These are phyloP conservation scores for Cryptococcus deneoformans DNA, from an alignment of 1,284 basidiomycete species.

Conservation along the genomic window DNA sequence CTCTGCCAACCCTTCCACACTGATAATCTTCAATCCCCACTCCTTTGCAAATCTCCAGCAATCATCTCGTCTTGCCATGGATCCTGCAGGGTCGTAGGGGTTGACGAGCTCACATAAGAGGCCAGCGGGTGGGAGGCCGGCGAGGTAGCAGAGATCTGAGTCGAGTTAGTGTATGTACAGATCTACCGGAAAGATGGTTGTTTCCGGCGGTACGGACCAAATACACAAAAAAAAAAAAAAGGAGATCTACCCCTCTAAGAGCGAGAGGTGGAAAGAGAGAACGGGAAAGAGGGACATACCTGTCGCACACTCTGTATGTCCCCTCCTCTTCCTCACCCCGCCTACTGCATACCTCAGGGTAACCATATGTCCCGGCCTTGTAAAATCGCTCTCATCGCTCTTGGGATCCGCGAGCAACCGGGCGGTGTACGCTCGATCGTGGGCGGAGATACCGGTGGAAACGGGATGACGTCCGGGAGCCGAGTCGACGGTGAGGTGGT, in stretches of 20 bases:
- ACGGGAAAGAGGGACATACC: slow-evolving; percentile 42
- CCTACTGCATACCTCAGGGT: slow-evolving; percentile 83
- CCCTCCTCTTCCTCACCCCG: slow-evolving; percentile 77
- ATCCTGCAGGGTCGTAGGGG: slow-evolving; percentile 75
- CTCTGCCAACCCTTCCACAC: slow-evolving; percentile 66
- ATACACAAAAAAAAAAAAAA: not conserved
- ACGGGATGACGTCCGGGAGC: slow-evolving; percentile 50
- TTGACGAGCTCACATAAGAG: slow-evolving; percentile 95
- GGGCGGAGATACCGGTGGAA: slow-evolving; percentile 94
- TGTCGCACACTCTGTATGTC: slow-evolving; percentile 90
- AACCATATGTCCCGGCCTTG: slow-evolving; percentile 92
- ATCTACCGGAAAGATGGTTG: too few species aligned
- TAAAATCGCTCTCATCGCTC: slow-evolving; percentile 70
- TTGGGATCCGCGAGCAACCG: slow-evolving; percentile 66
- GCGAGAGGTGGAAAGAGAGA: not conserved
- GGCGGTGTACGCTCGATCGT: slow-evolving; percentile 86
- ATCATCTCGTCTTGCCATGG: slow-evolving; percentile 95
- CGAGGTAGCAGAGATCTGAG: slow-evolving; percentile 76
- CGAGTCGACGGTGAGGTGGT: slow-evolving; percentile 96
- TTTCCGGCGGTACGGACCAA: too few species aligned
- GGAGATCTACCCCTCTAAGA: not conserved
- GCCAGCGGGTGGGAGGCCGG: slow-evolving; percentile 73
- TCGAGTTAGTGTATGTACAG: too few species aligned
- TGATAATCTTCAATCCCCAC: slow-evolving; percentile 92
- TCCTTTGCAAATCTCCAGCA: slow-evolving; percentile 87